phyloP scores from a whole-genome alignment of 495 filamentous ascomycete genomes.

The Xylaria grammica region DNA sequence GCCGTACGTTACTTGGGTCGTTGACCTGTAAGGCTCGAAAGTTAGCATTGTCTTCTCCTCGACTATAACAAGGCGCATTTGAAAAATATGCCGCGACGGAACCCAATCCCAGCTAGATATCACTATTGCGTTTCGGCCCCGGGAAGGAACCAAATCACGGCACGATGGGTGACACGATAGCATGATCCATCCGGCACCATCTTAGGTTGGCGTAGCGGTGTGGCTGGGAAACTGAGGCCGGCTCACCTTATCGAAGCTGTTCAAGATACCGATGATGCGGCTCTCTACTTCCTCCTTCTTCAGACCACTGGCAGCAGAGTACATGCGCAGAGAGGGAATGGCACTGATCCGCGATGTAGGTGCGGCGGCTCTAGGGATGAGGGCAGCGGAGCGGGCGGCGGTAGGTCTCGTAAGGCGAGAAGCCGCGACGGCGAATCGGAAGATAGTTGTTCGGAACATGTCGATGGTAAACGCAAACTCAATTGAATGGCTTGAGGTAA shows the following conservation, averaged over 20 bases:
- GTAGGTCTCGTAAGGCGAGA: conserved; percentile 61
- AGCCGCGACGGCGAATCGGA: conserved; percentile 65
- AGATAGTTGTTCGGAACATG: conserved; percentile 87
- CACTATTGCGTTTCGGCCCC: neutral
- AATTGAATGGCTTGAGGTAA: conserved; percentile 20
- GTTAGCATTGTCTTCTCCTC: conserved; percentile 32
- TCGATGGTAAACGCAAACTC: conserved; percentile 40
- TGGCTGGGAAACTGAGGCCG: neutral
- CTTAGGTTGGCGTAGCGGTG: neutral
- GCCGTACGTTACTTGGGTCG: conserved; percentile 74
- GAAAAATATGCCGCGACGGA: too few relatives aligned
- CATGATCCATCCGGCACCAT: neutral
- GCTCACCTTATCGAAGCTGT: conserved; percentile 96
- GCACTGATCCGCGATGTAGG: conserved; percentile 55
- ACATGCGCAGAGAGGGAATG: conserved; percentile 73
- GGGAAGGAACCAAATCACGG: neutral
- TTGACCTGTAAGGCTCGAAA: conserved; percentile 60
- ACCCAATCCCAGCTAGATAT: neutral
- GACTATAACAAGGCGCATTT: neutral
- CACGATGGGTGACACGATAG: neutral
- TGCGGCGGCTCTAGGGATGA: conserved; percentile 54
- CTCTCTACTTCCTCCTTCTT: conserved; percentile 85
- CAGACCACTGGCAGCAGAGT: conserved; percentile 80
- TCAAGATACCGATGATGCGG: conserved; percentile 88
- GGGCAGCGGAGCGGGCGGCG: conserved; percentile 60